phyloP scores from a whole-genome alignment of 169 alveolate genomes.

The Plasmodium knowlesi region DNA sequence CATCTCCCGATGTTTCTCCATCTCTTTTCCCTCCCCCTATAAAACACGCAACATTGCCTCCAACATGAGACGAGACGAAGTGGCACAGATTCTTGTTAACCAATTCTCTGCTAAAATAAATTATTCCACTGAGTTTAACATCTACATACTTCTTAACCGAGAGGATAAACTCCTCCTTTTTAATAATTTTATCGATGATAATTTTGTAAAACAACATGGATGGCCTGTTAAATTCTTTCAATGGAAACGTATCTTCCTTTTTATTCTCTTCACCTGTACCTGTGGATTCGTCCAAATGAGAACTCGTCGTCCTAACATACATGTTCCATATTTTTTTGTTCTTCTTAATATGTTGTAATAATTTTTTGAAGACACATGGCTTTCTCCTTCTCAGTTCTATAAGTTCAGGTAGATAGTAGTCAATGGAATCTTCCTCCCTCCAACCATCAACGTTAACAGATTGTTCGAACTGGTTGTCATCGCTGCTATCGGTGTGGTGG shows the following conservation, averaged over 20 bases:
- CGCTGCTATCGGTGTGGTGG: background rate
- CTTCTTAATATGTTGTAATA: slow-evolving; percentile 1
- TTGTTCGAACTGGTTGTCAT: background rate
- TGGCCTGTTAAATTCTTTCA: slow-evolving; percentile 23
- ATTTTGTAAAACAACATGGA: slow-evolving; percentile 23
- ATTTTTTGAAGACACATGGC: background rate
- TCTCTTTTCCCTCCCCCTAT: background rate
- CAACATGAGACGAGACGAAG: background rate
- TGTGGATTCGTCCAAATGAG: background rate
- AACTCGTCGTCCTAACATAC: background rate
- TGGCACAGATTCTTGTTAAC: slow-evolving; percentile 8
- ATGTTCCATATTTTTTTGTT: slow-evolving; percentile 4
- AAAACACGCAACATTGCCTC: background rate
- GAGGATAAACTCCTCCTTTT: background rate
- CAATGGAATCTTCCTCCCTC: background rate
- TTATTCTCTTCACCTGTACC: background rate
- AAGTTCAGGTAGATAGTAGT: slow-evolving; percentile 6
- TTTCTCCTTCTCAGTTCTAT: background rate
- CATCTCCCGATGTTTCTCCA: too few species aligned
- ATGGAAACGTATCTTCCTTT: background rate
- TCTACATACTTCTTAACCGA: slow-evolving; percentile 6
- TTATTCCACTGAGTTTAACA: background rate
- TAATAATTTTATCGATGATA: slow-evolving; percentile 10
- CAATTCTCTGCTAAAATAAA: background rate
- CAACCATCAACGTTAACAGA: background rate